phyloP scores from a whole-genome alignment of 148 eudicot genomes.

The Amaranthus hypochondriacus region DNA sequence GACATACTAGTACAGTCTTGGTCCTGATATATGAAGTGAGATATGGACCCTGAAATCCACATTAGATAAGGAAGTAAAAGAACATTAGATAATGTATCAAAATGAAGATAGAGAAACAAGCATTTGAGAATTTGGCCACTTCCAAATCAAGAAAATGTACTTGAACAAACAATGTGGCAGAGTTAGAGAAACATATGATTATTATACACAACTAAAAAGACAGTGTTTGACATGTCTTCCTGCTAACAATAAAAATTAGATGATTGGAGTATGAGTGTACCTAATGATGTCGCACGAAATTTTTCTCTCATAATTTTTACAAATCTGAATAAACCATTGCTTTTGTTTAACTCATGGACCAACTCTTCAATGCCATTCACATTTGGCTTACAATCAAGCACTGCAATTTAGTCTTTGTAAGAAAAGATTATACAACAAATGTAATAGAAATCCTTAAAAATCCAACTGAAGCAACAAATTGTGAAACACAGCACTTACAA shows the following conservation, averaged over 20 bases:
- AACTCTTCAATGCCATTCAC: slow-evolving; percentile 40
- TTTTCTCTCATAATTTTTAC: slow-evolving; percentile 79
- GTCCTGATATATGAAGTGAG: slow-evolving; percentile 31
- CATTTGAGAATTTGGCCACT: not conserved
- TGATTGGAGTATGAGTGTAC: slow-evolving; percentile 30
- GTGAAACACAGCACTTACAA: slow-evolving; percentile 43
- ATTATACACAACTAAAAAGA: not conserved
- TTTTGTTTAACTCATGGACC: slow-evolving; percentile 55
- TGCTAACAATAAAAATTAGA: not conserved
- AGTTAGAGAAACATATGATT: not conserved
- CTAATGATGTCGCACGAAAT: slow-evolving; percentile 62
- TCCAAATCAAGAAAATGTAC: slow-evolving; percentile 13
- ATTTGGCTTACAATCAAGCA: slow-evolving; percentile 70
- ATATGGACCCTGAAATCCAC: slow-evolving; percentile 34
- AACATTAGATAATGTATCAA: not conserved
- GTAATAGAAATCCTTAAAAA: not conserved
- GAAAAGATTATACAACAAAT: not conserved
- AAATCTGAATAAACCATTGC: slow-evolving; percentile 63
- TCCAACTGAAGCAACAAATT: not conserved
- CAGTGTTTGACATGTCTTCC: not conserved
- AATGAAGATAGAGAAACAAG: not conserved
- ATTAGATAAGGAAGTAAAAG: slow-evolving; percentile 1
- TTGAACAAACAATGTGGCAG: not conserved
- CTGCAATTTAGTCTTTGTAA: slow-evolving; percentile 32
- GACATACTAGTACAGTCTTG: slow-evolving; percentile 22